Base-by-base conservation (phyloP, 129 eudicot genomes). In the Artemisia tridentata region DNA sequence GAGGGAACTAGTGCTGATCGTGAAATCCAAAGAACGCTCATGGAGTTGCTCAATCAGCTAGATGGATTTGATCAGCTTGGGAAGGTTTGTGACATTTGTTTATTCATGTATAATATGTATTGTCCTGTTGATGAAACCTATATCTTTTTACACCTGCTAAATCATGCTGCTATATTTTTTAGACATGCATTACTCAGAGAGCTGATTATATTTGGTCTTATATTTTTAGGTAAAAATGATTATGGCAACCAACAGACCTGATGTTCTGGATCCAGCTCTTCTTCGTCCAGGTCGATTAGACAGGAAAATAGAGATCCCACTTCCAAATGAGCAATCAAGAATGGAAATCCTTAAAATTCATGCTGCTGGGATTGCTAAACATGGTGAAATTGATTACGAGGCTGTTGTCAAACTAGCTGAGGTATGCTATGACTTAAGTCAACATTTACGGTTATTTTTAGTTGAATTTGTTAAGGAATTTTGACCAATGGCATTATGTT, bases 1-100 rank as follows among this genome's bases (percentile, higher is more conserved):
- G 98, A 93, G 81, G 98, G 98, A 69, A 93, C 98, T 14, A 93
- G 96, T 82, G 98, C 98, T 76, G 98, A 93, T 55, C 96, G 98
- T 78, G 98, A 93, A 80, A 89, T 93, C 72, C 98, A 93, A 71
- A 87, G 98, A 83, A 93, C 98, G 3, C 92, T 93, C 11, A 93
- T 93, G 98, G 98, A 93, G 80, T 56, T 93, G 80, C 96, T 92
- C 18, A 92, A 92, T 76, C 98, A 92, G 81, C 84, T 92, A 8
- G 98, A 92, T 84, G 98, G 98, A 17, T 92, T 92, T 80, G 98
- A 92, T 76, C 95, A 87, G 74, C 96, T 93, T 71, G 98, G 98
- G 43, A 93, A 93, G 98, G 98, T 93, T 15, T 78, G 72, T 20
- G 53, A 59, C 14, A 8, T 7, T 25, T 8, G 19, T 18, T 16